phyloP scores from a whole-genome alignment of 306 rosid genomes.

The Pterocarpus macrocarpus region DNA sequence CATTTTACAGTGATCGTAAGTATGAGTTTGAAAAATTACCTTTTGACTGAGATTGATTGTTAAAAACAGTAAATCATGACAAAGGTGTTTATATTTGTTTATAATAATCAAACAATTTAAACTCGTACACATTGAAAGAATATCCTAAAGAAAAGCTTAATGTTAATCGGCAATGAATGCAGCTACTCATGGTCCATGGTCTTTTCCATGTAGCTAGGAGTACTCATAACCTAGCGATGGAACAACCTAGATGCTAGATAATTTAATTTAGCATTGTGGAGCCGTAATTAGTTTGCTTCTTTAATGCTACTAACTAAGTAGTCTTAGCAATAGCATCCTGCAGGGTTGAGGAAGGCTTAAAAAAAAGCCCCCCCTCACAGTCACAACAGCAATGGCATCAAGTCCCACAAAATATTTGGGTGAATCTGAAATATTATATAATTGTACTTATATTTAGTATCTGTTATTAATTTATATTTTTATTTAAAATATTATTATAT shows the following conservation, averaged over 20 bases:
- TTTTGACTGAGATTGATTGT: background rate
- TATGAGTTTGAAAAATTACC: background rate
- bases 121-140: too few relatives aligned
- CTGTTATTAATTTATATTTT: too few relatives aligned
- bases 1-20: background rate
- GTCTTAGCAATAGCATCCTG: background rate
- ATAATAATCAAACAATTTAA: too few relatives aligned
- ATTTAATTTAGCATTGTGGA: slow-evolving; percentile 2
- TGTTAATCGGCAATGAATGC: slow-evolving; percentile 6
- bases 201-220: background rate
- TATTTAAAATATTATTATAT: too few relatives aligned
- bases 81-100: background rate
- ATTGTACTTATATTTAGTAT: too few relatives aligned
- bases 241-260: background rate
- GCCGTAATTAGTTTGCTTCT: slow-evolving; percentile 22
- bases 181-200: background rate
- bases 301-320: background rate
- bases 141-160: too few relatives aligned
- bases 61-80: too few relatives aligned
- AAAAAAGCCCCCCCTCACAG: background rate
- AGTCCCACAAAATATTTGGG: too few relatives aligned
- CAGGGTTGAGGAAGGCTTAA: background rate
- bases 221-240: background rate
- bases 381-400: background rate
- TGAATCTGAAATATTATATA: too few relatives aligned